Conservation (phyloP, 495 filamentous ascomycete genomes). For the Mytilinidion resinicola region DNA sequence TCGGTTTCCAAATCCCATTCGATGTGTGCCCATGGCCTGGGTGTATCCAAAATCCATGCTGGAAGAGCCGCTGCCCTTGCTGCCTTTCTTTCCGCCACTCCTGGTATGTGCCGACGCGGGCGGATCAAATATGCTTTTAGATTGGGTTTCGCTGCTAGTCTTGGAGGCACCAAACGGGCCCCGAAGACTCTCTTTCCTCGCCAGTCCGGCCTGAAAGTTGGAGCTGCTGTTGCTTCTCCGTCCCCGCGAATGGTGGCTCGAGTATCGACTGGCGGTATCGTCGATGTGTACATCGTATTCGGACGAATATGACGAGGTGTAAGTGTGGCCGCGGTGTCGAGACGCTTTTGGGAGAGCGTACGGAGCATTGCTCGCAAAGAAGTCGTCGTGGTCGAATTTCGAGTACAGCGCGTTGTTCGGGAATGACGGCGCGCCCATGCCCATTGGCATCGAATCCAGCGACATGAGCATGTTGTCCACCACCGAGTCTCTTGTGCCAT, state of each 20-base stretch:
- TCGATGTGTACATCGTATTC: slow-evolving; percentile 62
- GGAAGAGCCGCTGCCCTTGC: slow-evolving; percentile 66
- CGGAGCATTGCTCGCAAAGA: slow-evolving; percentile 17
- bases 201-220: slow-evolving; percentile 57
- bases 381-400: slow-evolving; percentile 24
- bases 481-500: slow-evolving; percentile 76
- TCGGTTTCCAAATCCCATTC: slow-evolving; percentile 54
- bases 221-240: slow-evolving; percentile 80
- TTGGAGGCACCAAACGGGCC: slow-evolving; percentile 28
- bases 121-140: slow-evolving; percentile 19
- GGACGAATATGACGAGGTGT: slow-evolving; percentile 65
- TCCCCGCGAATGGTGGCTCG: slow-evolving; percentile 52
- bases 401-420: slow-evolving; percentile 15
- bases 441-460: slow-evolving; percentile 23
- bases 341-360: slow-evolving; percentile 13
- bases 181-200: slow-evolving; percentile 57
- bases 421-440: slow-evolving; percentile 11
- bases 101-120: slow-evolving; percentile 18
- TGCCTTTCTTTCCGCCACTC: slow-evolving; percentile 50
- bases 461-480: slow-evolving; percentile 44
- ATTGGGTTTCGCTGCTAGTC: slow-evolving; percentile 39
- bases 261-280: slow-evolving; percentile 58
- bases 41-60: slow-evolving; percentile 61
- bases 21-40: slow-evolving; percentile 48
- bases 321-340: slow-evolving; percentile 51